Percentiles rank a stretch among this genome's conserved stretches.
Evolutionary conservation across 257 asterid species (phyloP).

Genomic region (Nicotiana benthamiana): DNA sequence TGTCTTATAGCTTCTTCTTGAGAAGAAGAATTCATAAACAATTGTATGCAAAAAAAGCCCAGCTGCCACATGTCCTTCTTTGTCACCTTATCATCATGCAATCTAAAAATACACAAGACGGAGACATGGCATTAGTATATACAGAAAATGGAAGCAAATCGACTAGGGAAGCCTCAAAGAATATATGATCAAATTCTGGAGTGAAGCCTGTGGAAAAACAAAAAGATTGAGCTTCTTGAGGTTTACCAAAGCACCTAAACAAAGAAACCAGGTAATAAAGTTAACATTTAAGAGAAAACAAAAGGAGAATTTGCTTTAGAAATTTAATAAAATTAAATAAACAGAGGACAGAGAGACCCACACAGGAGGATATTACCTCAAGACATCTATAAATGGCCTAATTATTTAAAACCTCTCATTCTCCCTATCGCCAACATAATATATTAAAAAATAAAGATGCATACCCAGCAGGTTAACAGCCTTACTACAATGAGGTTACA

Average conservation of each 20-base stretch:
- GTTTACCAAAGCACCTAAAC: background rate
- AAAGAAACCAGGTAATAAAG: background rate
- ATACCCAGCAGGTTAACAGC: too few relatives aligned
- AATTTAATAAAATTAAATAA: too few relatives aligned
- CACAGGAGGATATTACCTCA: too few relatives aligned
- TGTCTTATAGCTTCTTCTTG: constrained; percentile 85
- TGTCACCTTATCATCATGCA: constrained; percentile 56
- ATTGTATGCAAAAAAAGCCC: constrained; percentile 95
- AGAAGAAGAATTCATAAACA: constrained; percentile 87
- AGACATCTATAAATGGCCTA: too few relatives aligned
- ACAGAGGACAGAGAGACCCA: too few relatives aligned
- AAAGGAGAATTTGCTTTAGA: too few relatives aligned
- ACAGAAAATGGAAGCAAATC: background rate
- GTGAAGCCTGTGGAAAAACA: background rate
- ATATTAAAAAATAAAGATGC: too few relatives aligned
- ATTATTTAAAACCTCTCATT: too few relatives aligned
- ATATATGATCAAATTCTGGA: background rate
- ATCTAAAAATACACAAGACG: constrained; percentile 11
- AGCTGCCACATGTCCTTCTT: constrained; percentile 92
- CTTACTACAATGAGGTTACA: too few relatives aligned
- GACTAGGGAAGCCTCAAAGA: background rate
- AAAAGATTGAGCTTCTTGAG: background rate
- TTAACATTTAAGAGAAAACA: too few relatives aligned
- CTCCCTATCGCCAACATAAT: too few relatives aligned
- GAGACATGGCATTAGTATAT: background rate